Percentiles rank a stretch among this genome's conserved stretches.
Conservation (phyloP, 345 rosid genomes). For the Sapria himalayana region DNA sequence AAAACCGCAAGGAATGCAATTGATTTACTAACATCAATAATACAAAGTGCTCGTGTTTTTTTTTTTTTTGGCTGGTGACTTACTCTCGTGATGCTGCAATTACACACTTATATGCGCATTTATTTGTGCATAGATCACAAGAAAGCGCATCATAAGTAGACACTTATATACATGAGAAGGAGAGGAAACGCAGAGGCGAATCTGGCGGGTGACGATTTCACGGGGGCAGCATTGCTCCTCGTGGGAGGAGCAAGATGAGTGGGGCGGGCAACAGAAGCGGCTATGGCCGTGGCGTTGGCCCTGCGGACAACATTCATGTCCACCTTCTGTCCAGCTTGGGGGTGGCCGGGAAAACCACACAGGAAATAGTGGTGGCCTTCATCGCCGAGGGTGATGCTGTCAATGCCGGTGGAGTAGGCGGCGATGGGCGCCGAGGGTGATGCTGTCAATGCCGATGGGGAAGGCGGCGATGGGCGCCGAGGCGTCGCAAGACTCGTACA, state of each 20-base stretch:
- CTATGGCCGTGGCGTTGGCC: conserved; percentile 10
- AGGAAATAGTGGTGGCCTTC: conserved; percentile 77
- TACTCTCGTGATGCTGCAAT: too few relatives aligned
- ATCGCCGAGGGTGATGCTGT: conserved; percentile 45
- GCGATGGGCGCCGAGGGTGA: conserved; percentile 66
- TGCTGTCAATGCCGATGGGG: conserved; percentile 73
- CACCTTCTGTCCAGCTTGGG: conserved; percentile 73
- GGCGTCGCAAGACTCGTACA: conserved; percentile 58
- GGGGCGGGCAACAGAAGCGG: conserved; percentile 12
- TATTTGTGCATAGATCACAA: too few relatives aligned
- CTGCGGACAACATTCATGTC: conserved; percentile 52
- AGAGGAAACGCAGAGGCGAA: too few relatives aligned
- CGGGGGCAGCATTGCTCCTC: conserved; percentile 15
- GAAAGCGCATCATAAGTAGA: too few relatives aligned
- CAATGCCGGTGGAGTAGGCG: conserved; percentile 69
- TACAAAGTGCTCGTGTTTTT: too few relatives aligned
- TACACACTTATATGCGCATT: too few relatives aligned
- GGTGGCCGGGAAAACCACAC: conserved; percentile 88
- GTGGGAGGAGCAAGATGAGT: conserved; percentile 26
- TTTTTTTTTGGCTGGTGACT: too few relatives aligned
- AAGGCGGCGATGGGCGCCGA: conserved; percentile 69
- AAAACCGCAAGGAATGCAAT: too few relatives aligned
- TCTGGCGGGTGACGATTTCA: too few relatives aligned
- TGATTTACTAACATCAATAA: too few relatives aligned
- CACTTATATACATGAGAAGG: too few relatives aligned